phyloP scores from a whole-genome alignment of 495 filamentous ascomycete species.

The Aspergillus leporis region DNA sequence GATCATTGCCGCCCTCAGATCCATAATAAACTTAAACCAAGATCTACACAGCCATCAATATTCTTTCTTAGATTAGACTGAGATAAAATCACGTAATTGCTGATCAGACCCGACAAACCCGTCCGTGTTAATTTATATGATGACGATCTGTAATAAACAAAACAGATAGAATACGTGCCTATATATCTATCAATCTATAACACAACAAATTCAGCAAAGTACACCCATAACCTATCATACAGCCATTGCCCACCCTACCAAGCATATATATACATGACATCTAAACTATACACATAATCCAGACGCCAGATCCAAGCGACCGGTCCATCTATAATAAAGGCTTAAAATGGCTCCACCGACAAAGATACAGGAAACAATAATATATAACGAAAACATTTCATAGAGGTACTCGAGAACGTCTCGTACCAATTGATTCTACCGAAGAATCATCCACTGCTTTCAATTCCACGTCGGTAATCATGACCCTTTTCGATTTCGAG shows the following conservation, averaged over 20 bases:
- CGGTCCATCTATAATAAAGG: neutral
- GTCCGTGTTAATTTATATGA: neutral
- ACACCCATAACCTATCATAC: neutral
- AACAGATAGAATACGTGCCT: neutral
- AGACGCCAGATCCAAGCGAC: neutral
- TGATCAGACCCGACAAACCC: neutral
- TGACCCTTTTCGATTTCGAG: neutral
- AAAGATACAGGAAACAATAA: neutral
- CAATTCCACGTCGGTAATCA: slow-evolving; percentile 3
- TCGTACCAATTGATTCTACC: neutral
- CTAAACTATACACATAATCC: neutral
- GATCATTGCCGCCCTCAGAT: neutral
- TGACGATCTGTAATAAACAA: neutral
- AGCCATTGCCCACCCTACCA: neutral
- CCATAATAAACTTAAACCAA: neutral
- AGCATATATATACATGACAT: neutral
- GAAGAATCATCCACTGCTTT: neutral
- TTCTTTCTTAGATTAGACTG: neutral
- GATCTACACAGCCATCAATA: neutral
- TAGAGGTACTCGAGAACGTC: neutral
- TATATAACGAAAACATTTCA: neutral
- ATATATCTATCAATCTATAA: neutral
- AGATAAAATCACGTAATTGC: neutral
- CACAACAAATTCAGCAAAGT: neutral
- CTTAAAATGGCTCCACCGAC: neutral